phyloP scores from a whole-genome alignment of 2,329 filamentous ascomycete species.

The Tolypocladium guangdongense region DNA sequence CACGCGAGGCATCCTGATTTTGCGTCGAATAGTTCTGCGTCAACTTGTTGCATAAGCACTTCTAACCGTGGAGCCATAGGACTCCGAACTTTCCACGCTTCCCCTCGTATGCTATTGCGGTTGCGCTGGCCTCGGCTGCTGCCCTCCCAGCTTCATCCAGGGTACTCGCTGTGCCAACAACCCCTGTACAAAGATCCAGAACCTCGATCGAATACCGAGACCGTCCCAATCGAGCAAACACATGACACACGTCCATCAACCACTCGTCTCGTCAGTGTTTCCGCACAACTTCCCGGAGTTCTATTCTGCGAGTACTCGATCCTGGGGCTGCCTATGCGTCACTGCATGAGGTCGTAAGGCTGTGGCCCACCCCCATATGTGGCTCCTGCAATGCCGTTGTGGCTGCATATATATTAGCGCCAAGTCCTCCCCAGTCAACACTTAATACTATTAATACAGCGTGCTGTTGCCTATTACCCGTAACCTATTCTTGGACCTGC shows the following conservation, averaged over 20 bases:
- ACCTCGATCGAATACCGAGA: neutral
- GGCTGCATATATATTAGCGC: no score
- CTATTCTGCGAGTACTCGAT: no score
- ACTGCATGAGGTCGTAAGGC: neutral
- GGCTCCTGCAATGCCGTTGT: neutral
- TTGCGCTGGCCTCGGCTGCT: neutral
- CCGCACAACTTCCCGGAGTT: no score
- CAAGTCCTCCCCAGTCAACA: neutral
- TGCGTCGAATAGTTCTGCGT: no score
- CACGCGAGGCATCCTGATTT: no score
- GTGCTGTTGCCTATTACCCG: neutral
- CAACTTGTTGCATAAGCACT: neutral
- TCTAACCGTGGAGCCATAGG: neutral
- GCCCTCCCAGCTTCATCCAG: neutral
- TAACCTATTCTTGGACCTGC: neutral
- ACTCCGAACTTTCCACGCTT: neutral
- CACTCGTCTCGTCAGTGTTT: no score
- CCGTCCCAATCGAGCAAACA: neutral
- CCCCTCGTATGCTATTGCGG: neutral
- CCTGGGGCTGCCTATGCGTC: neutral
- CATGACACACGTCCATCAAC: neutral
- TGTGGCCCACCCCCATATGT: neutral
- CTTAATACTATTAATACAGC: neutral
- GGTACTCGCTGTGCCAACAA: no score
- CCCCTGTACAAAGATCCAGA: neutral